Percentiles rank a stretch among this genome's conserved stretches.
These are phyloP conservation scores for Aspergillus coremiiformis DNA, from an alignment of 495 filamentous ascomycete genomes.

Conservation along the genomic window DNA sequence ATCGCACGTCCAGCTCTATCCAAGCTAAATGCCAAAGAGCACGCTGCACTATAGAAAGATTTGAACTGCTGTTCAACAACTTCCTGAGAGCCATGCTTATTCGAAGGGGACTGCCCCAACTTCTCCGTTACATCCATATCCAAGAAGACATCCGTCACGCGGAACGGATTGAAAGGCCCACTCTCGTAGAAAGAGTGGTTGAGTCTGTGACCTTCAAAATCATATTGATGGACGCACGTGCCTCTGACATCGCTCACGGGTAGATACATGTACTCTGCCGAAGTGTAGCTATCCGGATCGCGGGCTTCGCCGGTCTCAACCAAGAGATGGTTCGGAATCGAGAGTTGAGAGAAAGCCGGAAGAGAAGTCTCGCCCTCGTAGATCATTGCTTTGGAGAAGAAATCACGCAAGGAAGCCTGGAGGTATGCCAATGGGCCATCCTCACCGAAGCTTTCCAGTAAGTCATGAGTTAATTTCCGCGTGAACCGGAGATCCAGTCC, in stretches of 20 bases:
- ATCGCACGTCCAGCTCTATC: constrained; percentile 9
- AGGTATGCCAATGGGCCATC: constrained; percentile 13
- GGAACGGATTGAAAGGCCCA: constrained; percentile 26
- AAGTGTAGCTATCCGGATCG: constrained; percentile 4
- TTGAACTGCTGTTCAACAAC: constrained; percentile 24
- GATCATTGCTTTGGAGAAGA: constrained; percentile 8
- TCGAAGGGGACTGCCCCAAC: neutral
- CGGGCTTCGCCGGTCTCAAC: neutral
- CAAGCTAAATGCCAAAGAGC: constrained; percentile 31
- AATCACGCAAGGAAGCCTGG: constrained; percentile 11
- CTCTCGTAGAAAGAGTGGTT: constrained; percentile 27
- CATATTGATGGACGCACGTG: constrained; percentile 23
- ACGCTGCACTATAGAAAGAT: constrained; percentile 32
- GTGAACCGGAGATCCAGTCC: constrained; percentile 37
- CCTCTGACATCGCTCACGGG: constrained; percentile 23
- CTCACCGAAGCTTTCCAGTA: constrained; percentile 8
- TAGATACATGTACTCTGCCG: constrained; percentile 32
- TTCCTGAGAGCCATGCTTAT: constrained; percentile 1
- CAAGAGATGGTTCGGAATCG: constrained; percentile 20
- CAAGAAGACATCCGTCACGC: constrained; percentile 25
- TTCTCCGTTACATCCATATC: constrained; percentile 17
- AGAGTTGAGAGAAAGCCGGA: constrained; percentile 27
- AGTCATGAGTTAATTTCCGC: constrained; percentile 24
- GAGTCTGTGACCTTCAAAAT: constrained; percentile 23
- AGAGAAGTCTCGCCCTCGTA: constrained; percentile 8